Conservation (phyloP, 768 basidiomycete genomes). For the Trametes maxima region DNA sequence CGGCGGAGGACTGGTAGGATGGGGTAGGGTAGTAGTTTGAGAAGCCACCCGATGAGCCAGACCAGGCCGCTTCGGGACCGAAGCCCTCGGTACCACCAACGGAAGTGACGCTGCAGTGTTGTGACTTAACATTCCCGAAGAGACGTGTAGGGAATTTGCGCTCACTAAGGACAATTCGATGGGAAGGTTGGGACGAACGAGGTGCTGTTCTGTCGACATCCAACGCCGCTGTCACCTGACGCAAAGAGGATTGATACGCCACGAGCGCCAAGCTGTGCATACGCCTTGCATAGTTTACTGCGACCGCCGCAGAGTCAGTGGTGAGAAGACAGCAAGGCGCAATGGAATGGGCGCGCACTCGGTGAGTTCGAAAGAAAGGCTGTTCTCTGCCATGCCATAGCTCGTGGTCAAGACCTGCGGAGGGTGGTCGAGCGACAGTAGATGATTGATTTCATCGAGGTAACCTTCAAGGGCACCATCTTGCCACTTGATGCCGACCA, state of each 20-base stretch:
- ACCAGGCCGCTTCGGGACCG: constrained; percentile 53
- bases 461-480: constrained; percentile 28
- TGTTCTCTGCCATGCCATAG: constrained; percentile 72
- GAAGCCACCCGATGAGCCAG: constrained; percentile 73
- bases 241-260: too few species aligned
- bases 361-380: constrained; percentile 60
- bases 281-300: too few species aligned
- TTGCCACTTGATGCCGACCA: constrained; percentile 22
- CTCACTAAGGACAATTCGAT: too few species aligned
- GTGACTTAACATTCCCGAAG: neutral
- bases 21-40: constrained; percentile 62
- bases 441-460: constrained; percentile 55
- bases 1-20: constrained; percentile 50
- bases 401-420: constrained; percentile 68
- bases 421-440: constrained; percentile 44
- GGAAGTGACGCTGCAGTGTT: constrained; percentile 46
- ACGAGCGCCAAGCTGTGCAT: too few species aligned
- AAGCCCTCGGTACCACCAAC: constrained; percentile 63
- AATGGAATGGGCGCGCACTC: constrained; percentile 33
- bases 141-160: too few species aligned
- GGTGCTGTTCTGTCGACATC: too few species aligned
- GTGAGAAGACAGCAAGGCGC: too few species aligned
- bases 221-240: too few species aligned
- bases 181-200: too few species aligned
- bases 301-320: too few species aligned